A percentile compares a stretch with the other conserved stretches of the same genome.
These are phyloP conservation scores for Spirogloea muscicola DNA, from an alignment of 139 green algal genomes.

Conservation along the genomic window DNA sequence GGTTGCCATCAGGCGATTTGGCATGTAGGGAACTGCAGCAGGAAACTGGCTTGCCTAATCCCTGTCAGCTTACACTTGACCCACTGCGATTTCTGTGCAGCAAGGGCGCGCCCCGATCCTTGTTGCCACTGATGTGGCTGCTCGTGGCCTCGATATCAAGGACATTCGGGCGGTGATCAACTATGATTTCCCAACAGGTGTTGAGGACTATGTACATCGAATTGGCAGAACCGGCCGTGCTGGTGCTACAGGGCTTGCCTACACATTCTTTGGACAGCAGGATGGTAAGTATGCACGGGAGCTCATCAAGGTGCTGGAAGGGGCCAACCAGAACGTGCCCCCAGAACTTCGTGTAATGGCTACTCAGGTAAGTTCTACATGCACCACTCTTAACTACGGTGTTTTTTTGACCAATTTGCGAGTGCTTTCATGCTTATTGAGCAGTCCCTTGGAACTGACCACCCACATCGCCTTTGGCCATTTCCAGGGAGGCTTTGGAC, in stretches of 20 bases:
- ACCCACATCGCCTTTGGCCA: too few species aligned
- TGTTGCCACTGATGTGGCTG: slow-evolving; percentile 68
- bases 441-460: too few species aligned
- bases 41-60: too few species aligned
- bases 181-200: slow-evolving; percentile 57
- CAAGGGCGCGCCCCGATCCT: slow-evolving; percentile 54
- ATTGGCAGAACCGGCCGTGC: slow-evolving; percentile 74
- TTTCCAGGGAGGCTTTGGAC: slow-evolving; percentile 5
- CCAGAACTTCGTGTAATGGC: slow-evolving; percentile 25
- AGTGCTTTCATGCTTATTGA: too few species aligned
- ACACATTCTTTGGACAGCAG: slow-evolving; percentile 74
- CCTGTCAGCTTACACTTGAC: too few species aligned
- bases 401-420: too few species aligned
- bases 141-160: slow-evolving; percentile 73
- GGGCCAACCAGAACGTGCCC: slow-evolving; percentile 36
- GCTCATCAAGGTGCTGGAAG: slow-evolving; percentile 47
- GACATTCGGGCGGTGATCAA: slow-evolving; percentile 81
- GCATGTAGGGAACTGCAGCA: too few species aligned
- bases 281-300: slow-evolving; percentile 45
- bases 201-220: slow-evolving; percentile 91
- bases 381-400: too few species aligned
- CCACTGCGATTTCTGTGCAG: too few species aligned
- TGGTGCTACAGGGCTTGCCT: slow-evolving; percentile 64
- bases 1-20: too few species aligned
- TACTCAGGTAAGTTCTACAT: too few species aligned